Base-by-base conservation (phyloP, 1,284 basidiomycete genomes). In the Paramarasmius palmivorus region DNA sequence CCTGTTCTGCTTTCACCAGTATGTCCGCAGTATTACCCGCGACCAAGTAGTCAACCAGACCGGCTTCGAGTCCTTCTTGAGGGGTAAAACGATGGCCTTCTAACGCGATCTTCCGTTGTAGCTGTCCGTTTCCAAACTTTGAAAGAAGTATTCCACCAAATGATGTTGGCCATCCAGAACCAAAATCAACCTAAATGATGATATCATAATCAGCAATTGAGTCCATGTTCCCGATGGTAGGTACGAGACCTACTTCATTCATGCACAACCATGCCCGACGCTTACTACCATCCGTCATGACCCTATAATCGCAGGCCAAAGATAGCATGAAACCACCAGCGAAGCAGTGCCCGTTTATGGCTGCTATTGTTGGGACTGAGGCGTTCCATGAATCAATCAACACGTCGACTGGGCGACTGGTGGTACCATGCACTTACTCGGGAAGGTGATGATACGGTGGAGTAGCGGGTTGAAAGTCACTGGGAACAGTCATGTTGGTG, bases 291-390 rank as follows among this genome's bases (percentile, higher is more conserved):
- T 92, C 88, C 20, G 83, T 89, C 87, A 96, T 95, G 53, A 97
- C 79, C 32, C 95, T 83, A 71, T 93, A 96, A 69, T 98, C 95
- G 68, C 93, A 96, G 3, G 80, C 81, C 49, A 95, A 72, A 1
- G 90, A 82, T 20, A 96, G 74, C 63, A 93, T 84, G 66, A 93
- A 86, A 15, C 86, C 95, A 10, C 81, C 95, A 2, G 95, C 95
- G 67, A 93, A 97, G 53, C 87, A 89, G 65, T 97, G 95, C 0
- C 95, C 95, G 65, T 95, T 96, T 63, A 97, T 84, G 2, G 92
- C 92, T 26, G 92, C 92, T 57, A 97, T 81, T 4, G 88, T 92
- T 0, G 90, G 88, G 48, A 92, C 89, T 92, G 57, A 15, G 14
- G 44, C n/a, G n/a, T n/a, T 44, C 32, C n/a, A 53, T 58, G 8